Evolutionary conservation across 2,329 filamentous ascomycete species (phyloP).

Genomic region (Apiospora koreana): DNA sequence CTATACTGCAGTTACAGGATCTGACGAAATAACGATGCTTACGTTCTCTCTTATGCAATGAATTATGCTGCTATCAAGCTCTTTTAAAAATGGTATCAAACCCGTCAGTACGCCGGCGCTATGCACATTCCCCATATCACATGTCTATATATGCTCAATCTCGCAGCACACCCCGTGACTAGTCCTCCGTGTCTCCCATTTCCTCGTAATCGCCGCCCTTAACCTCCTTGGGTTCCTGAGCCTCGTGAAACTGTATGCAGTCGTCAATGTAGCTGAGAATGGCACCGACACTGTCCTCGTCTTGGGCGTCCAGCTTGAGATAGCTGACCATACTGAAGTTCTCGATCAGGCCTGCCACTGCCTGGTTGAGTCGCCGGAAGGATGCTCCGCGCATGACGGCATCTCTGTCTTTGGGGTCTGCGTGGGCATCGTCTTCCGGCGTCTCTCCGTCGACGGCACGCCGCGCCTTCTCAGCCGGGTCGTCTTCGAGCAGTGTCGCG

Average conservation of each 20-base stretch:
- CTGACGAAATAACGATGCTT: background rate
- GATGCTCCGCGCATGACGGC: slow-evolving; percentile 78
- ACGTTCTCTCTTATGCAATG: slow-evolving; percentile 4
- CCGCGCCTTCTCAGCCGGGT: slow-evolving; percentile 58
- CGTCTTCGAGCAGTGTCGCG: slow-evolving; percentile 77
- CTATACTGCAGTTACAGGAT: slow-evolving; percentile 9
- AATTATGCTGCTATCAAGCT: background rate
- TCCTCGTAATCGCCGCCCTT: slow-evolving; percentile 31
- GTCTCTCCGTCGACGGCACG: slow-evolving; percentile 36
- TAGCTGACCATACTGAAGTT: slow-evolving; percentile 99
- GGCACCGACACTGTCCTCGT: slow-evolving; percentile 86
- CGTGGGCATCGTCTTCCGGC: slow-evolving; percentile 52
- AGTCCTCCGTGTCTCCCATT: slow-evolving; percentile 20
- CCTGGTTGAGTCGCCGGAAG: slow-evolving; percentile 81
- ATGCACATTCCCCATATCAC: slow-evolving; percentile 8
- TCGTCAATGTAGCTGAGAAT: slow-evolving; percentile 58
- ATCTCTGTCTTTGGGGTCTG: slow-evolving; percentile 65
- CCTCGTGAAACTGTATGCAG: slow-evolving; percentile 43
- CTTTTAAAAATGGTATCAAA: slow-evolving; percentile 12
- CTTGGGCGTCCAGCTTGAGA: slow-evolving; percentile 82
- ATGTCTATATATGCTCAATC: background rate
- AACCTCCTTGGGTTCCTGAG: slow-evolving; percentile 35
- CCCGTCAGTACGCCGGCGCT: slow-evolving; percentile 12
- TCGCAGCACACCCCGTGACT: slow-evolving; percentile 12
- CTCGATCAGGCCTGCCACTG: slow-evolving; percentile 89